phyloP scores from a whole-genome alignment of 2,329 filamentous ascomycete genomes.

The Coleophoma cylindrospora region DNA sequence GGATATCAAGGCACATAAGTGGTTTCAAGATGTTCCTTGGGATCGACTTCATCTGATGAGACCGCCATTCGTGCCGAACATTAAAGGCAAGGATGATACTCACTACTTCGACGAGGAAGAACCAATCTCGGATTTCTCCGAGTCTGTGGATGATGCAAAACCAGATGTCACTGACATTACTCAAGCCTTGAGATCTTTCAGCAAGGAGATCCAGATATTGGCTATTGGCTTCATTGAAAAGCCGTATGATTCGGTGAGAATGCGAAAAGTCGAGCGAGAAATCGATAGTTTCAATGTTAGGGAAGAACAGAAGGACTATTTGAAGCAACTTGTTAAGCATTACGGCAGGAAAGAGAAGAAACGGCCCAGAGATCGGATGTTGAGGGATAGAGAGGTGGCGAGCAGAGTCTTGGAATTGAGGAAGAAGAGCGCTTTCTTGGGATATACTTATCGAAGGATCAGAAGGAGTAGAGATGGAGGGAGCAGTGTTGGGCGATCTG shows the following conservation, averaged over 20 bases:
- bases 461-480: conserved; percentile 8
- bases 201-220: conserved; percentile 26
- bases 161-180: conserved; percentile 20
- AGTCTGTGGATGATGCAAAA: conserved; percentile 27
- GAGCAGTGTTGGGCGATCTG: conserved; percentile 3
- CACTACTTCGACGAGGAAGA: conserved; percentile 88
- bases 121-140: conserved; percentile 59
- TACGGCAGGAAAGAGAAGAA: conserved; percentile 59
- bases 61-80: conserved; percentile 77
- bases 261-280: conserved; percentile 25
- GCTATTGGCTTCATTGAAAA: conserved; percentile 23
- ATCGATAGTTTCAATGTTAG: conserved; percentile 24
- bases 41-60: conserved; percentile 62
- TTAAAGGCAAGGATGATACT: conserved; percentile 66
- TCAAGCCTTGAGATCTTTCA: conserved; percentile 25
- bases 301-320: conserved; percentile 27
- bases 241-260: conserved; percentile 22
- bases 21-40: conserved; percentile 80
- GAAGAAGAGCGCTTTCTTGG: conserved; percentile 79
- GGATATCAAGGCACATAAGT: conserved; percentile 84
- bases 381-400: conserved; percentile 67
- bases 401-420: conserved; percentile 70
- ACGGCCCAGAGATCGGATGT: conserved; percentile 75
- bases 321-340: conserved; percentile 25
- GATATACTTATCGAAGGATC: conserved; percentile 75